Evolutionary conservation across 2,329 filamentous ascomycete genomes (phyloP).

Genomic region (Reticulascus tulasneorum): DNA sequence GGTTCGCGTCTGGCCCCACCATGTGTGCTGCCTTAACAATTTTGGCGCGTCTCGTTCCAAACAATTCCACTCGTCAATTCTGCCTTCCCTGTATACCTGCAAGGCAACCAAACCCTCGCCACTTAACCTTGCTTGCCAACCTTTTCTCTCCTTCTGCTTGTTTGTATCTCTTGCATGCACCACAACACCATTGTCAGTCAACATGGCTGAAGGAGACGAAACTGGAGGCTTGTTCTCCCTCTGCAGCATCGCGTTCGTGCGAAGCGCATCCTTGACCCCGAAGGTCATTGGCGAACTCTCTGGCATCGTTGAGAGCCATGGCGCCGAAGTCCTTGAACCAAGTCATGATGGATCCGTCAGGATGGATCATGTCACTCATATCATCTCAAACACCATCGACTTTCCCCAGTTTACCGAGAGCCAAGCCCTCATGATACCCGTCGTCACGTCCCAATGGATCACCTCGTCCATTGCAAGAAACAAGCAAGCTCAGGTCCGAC

Average conservation of each 20-base stretch:
- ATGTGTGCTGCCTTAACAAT: too few species aligned
- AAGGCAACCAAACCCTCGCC: too few species aligned
- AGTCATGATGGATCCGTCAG: constrained; percentile 44
- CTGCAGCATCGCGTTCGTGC: constrained; percentile 42
- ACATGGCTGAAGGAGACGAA: constrained; percentile 15
- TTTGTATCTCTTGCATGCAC: constrained; percentile 3
- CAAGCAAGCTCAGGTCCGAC: constrained; percentile 72
- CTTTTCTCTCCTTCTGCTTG: too few species aligned
- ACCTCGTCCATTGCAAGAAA: constrained; percentile 62
- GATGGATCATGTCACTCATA: constrained; percentile 48
- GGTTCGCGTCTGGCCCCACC: too few species aligned
- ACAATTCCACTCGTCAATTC: too few species aligned
- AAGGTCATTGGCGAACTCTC: constrained; percentile 41
- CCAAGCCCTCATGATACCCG: constrained; percentile 73
- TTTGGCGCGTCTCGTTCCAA: too few species aligned
- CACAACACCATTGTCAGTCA: not conserved
- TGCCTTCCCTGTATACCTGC: too few species aligned
- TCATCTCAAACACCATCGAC: constrained; percentile 72
- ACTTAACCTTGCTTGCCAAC: too few species aligned
- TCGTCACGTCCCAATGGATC: constrained; percentile 82
- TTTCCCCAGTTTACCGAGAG: constrained; percentile 82
- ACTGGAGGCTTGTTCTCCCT: constrained; percentile 34
- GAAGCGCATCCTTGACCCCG: constrained; percentile 34
- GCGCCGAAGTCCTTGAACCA: constrained; percentile 44
- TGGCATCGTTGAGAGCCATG: constrained; percentile 41